Evolutionary conservation across 176 grass and related monocot species (phyloP), one percentile per base, ranked within the genome.

Genomic region (Aegilops sharonensis): DNA sequence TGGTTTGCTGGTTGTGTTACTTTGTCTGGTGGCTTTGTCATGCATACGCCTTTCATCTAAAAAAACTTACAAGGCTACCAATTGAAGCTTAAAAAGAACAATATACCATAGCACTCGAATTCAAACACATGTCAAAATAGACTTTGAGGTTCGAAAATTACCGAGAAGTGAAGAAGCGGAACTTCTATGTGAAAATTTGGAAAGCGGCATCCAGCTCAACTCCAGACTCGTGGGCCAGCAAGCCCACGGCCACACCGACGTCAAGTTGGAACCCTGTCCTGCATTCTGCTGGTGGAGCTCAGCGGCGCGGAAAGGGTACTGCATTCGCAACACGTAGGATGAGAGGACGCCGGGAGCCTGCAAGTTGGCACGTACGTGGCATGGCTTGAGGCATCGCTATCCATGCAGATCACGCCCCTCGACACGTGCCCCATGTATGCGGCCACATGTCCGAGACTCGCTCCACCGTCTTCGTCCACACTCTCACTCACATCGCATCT

Each of bases 361-460:
- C 64, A 4, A 56, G 66, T 17, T 59, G 68, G 69, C 69, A 43
- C 54, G 5, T 64, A 84, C 82, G 82, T 84, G 82, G 15, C 54
- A 31, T 2, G 36, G 11, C 3, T 2, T 21, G 25, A 75, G 68
- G 17, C 52, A 62, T 84, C 54, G 15, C 9, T 31, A 75, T 84
- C 72, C 83, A 85, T 76, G 83, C 83, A 75, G 83, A 50, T 29
- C 39, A 23, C 5, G 0, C 11, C 18, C 82, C 39, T 84, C 57
- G 71, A 18, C 82, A 84, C 82, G 82, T 84, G 15, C 12, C 25
- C 80, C 0, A 3, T 5, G 47, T 50, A 50, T 29, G 43, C 24
- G 2, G 62, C 81, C 81, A 74, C 68, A 74, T 30, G 81, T 74
- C 68, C 24, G 32, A 42, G 21, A 5, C 32, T 6, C 2, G 8